Evolutionary conservation across 2,329 filamentous ascomycete genomes (phyloP).

Genomic region (Tolypocladium endophyticum): DNA sequence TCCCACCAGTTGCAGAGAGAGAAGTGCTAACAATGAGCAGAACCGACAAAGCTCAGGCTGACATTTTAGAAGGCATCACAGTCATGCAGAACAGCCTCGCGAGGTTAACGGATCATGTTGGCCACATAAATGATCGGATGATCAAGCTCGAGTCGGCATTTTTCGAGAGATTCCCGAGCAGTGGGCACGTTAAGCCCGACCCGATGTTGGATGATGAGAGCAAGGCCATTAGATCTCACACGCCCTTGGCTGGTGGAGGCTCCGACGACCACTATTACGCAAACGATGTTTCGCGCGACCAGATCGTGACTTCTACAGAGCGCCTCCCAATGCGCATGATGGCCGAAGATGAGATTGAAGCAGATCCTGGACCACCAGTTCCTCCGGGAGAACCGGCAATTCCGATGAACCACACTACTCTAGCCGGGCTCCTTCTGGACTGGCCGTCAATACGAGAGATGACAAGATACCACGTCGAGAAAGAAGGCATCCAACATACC

Average conservation of each 20-base stretch:
- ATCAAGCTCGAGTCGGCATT: conserved; percentile 22
- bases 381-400: conserved; percentile 57
- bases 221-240: conserved; percentile 12
- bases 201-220: conserved; percentile 18
- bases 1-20: background rate
- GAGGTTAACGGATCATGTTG: conserved; percentile 25
- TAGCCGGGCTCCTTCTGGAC: conserved; percentile 70
- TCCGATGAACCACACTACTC: conserved; percentile 77
- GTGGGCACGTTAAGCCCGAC: conserved; percentile 15
- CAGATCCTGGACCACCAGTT: conserved; percentile 40
- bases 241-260: conserved; percentile 6
- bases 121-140: conserved; percentile 25
- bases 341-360: conserved; percentile 38
- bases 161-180: conserved; percentile 7
- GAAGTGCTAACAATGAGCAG: conserved; percentile 18
- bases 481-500: conserved; percentile 42
- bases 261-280: conserved; percentile 8
- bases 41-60: conserved; percentile 49
- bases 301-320: conserved; percentile 12
- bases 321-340: conserved; percentile 16
- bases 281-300: conserved; percentile 13
- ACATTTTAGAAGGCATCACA: conserved; percentile 47
- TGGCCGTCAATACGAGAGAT: conserved; percentile 61
- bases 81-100: conserved; percentile 27
- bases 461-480: conserved; percentile 39